phyloP scores from a whole-genome alignment of 441 rosid species.

The Biscutella laevigata region DNA sequence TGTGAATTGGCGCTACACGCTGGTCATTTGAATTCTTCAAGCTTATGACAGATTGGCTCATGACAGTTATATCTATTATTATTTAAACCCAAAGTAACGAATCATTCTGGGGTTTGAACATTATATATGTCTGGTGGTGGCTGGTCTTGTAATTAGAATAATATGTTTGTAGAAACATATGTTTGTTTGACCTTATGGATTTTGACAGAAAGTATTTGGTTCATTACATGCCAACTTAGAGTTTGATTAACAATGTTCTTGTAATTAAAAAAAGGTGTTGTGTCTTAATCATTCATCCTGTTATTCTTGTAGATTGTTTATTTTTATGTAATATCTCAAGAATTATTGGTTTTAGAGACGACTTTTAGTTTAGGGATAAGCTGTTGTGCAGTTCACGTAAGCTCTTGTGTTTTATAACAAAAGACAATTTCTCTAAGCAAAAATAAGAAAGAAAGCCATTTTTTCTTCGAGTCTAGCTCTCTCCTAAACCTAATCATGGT shows the following conservation, averaged over 20 bases:
- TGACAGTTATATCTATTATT: background rate
- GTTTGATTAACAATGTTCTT: background rate
- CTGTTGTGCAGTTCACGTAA: background rate
- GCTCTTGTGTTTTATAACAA: background rate
- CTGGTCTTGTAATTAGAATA: too few species aligned
- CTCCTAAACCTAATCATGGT: background rate
- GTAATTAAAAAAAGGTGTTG: background rate
- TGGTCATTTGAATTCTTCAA: conserved; percentile 15
- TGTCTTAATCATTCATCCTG: too few species aligned
- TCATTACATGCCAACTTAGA: background rate
- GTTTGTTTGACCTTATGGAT: conserved; percentile 8
- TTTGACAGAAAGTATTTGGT: background rate
- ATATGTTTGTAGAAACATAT: too few species aligned
- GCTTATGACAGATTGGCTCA: background rate
- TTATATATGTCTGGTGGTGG: too few species aligned
- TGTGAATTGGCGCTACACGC: conserved; percentile 10
- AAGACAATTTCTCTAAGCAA: background rate
- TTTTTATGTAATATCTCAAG: too few species aligned
- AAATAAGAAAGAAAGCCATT: background rate
- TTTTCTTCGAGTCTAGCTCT: too few species aligned
- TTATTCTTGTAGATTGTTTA: too few species aligned
- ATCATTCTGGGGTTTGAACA: conserved; percentile 1
- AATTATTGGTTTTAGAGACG: background rate
- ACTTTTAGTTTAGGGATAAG: background rate
- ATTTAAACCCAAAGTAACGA: background rate